These are phyloP conservation scores for Pythium utonaiense DNA, from an alignment of 352 stramenopile species.

Conservation along the genomic window DNA sequence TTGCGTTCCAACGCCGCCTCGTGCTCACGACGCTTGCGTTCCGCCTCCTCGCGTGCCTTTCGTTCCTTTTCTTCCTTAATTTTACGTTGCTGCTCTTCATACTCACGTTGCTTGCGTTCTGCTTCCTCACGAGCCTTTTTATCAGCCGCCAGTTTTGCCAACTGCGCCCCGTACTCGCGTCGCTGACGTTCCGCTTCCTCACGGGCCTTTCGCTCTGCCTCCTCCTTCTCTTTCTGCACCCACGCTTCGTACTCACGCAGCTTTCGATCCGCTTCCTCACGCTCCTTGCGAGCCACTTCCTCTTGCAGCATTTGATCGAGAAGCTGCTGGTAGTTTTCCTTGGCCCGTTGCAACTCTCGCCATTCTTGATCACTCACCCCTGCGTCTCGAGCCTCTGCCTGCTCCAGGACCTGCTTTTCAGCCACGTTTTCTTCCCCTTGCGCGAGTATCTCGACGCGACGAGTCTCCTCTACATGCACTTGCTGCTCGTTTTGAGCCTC, in stretches of 20 bases:
- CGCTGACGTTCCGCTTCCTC: not conserved
- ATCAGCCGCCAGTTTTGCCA: too few relatives aligned
- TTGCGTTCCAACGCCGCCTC: not conserved
- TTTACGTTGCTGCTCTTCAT: not conserved
- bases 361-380: constrained; percentile 62
- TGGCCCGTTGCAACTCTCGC: constrained; percentile 60
- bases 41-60: not conserved
- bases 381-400: constrained; percentile 28
- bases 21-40: not conserved
- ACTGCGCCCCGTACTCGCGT: not conserved
- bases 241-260: not conserved
- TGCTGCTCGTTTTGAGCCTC: too few relatives aligned
- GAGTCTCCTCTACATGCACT: not conserved
- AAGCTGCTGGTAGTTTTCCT: constrained; percentile 46
- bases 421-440: constrained; percentile 12
- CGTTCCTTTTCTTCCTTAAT: not conserved
- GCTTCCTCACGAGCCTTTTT: not conserved
- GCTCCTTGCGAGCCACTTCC: constrained; percentile 29
- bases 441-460: constrained; percentile 24
- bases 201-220: not conserved
- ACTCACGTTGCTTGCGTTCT: not conserved
- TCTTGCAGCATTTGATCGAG: constrained; percentile 26
- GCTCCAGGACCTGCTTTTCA: constrained; percentile 32
- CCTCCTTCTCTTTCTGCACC: not conserved
- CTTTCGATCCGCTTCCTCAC: constrained; percentile 23